Evolutionary conservation across 257 asterid genomes (phyloP), one percentile per base, ranked within the genome.

Genomic region (Ehretia macrophylla): DNA sequence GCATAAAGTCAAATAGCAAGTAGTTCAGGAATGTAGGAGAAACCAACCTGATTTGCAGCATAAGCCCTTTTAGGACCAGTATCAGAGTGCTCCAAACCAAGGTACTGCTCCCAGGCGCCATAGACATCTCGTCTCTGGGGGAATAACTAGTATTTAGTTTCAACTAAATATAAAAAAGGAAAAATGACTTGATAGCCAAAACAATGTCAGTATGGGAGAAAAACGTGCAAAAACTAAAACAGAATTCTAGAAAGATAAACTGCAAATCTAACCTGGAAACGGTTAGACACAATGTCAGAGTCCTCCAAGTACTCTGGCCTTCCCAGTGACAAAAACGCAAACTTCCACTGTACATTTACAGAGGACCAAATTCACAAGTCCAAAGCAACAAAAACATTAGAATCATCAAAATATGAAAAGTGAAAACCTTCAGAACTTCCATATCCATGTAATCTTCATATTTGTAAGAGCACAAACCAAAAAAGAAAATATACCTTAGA

Each of bases 61-160:
- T 85, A 82, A 27, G 96, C 75, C 69, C 96, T 81, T 72, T 82
- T 85, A 61, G 97, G 89, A 58, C 86, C 79, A 42, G 90, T 86
- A 67, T 84, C 97, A 17, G 97, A 77, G 77, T 93, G 99, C 81
- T 93, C 97, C 52, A 93, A 78, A 66, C 99, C 97, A 45, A 93
- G 81, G 88, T 89, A 89, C 74, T 85, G 99, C 84, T 93, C 96
- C 97, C 96, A 89, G 61, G 94, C 94, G 68, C 99, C 94, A 69
- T 89, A 82, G 45, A 80, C 90, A 65, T 89, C 99, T 82, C 96
- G 81, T 68, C 97, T 93, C 80, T 55, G 69, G 53, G 8, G 47
- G 11, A 42, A 42, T 42, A 42, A 42, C 16, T 42, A 3, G 1
- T 27, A 4, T 11, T 42, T 42, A 42, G 47, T 42, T 42, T 10